phyloP scores from a whole-genome alignment of 192 early-diverging fungal species.

The Entomortierella lignicola region DNA sequence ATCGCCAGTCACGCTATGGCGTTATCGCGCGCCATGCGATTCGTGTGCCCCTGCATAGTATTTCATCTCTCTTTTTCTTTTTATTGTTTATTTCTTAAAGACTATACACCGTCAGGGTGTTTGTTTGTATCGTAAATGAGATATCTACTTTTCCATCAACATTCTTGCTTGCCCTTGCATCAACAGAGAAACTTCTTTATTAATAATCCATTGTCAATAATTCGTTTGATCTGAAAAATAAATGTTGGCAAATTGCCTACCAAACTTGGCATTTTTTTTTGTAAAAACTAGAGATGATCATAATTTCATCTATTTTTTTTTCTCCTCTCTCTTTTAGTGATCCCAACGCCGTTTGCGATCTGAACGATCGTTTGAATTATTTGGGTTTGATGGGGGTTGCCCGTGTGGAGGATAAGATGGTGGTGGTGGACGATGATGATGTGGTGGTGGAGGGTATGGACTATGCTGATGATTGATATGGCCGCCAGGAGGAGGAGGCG shows the following conservation, averaged over 20 bases:
- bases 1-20: conserved; percentile 20
- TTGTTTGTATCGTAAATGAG: no score
- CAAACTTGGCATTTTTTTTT: no score
- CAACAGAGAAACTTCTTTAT: conserved; percentile 1
- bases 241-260: no score
- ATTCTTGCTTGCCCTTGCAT: no score
- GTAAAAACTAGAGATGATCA: no score
- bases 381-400: not conserved
- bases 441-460: conserved; percentile 13
- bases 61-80: conserved; percentile 1
- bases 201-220: no score
- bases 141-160: no score
- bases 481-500: conserved; percentile 7
- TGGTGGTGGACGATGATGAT: conserved; percentile 6
- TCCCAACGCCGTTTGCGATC: conserved; percentile 33
- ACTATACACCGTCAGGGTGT: not conserved
- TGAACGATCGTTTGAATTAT: not conserved
- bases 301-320: no score
- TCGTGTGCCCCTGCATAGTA: conserved; percentile 13
- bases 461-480: conserved; percentile 4
- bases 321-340: not conserved
- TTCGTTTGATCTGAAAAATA: no score
- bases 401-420: conserved; percentile 7
- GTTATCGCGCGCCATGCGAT: conserved; percentile 23
- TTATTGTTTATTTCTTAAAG: not conserved